Percentiles rank a stretch among this genome's conserved stretches.
phyloP scores from a whole-genome alignment of 495 filamentous ascomycete species.

The Penicillium fimorum region DNA sequence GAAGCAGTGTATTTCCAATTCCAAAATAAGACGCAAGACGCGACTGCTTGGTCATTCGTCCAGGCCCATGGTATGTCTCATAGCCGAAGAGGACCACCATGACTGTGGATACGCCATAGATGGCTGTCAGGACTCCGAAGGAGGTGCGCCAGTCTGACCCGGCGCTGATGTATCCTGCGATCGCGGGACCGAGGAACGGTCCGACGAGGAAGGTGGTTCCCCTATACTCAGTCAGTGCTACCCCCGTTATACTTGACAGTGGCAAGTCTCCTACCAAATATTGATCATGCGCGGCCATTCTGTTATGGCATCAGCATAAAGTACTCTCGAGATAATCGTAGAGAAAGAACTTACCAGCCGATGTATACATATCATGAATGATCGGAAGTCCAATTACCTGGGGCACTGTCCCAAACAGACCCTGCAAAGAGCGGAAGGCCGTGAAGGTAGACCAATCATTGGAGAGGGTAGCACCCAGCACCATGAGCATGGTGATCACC shows the following conservation, averaged over 20 bases:
- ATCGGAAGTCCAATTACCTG: constrained; percentile 48
- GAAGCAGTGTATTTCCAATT: constrained; percentile 42
- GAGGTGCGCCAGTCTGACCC: constrained; percentile 42
- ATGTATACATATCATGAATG: constrained; percentile 47
- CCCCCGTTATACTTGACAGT: not conserved
- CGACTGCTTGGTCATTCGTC: constrained; percentile 12
- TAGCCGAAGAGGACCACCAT: constrained; percentile 46
- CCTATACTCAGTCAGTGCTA: constrained; percentile 19
- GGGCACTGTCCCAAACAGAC: constrained; percentile 47
- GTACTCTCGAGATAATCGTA: not conserved
- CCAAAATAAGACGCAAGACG: constrained; percentile 46
- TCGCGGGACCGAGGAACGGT: constrained; percentile 47
- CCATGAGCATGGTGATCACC: constrained; percentile 46
- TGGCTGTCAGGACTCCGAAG: constrained; percentile 46
- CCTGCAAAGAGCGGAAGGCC: constrained; percentile 51
- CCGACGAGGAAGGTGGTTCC: constrained; percentile 46
- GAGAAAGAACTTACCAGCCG: constrained; percentile 28
- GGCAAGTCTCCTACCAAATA: constrained; percentile 34
- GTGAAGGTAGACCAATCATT: constrained; percentile 48
- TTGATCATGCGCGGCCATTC: constrained; percentile 51
- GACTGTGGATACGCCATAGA: constrained; percentile 43
- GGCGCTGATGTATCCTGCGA: constrained; percentile 41
- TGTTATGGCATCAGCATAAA: constrained; percentile 3
- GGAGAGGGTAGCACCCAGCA: constrained; percentile 47
- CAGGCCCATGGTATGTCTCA: constrained; percentile 47